Evolutionary conservation across 2,329 filamentous ascomycete genomes (phyloP).

Genomic region (Aspergillus costaricaensis): DNA sequence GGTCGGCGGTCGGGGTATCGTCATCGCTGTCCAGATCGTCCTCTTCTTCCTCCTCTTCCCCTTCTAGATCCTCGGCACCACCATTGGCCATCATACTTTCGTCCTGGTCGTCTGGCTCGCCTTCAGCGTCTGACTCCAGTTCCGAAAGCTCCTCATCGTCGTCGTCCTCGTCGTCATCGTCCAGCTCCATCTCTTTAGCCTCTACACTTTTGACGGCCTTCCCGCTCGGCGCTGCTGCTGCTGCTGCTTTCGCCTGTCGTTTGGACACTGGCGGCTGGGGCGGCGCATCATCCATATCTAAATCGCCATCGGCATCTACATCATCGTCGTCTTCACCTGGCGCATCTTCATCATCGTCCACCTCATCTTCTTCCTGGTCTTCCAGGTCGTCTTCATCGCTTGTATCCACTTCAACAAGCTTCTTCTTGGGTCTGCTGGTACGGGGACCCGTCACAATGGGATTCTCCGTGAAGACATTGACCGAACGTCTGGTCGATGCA

Average conservation of each 20-base stretch:
- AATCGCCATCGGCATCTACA: conserved; percentile 37
- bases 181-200: conserved; percentile 49
- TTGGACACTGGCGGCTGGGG: conserved; percentile 41
- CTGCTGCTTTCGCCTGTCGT: conserved; percentile 39
- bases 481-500: conserved; percentile 32
- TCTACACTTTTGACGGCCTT: conserved; percentile 48
- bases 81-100: conserved; percentile 46
- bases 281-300: conserved; percentile 50
- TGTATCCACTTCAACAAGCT: conserved; percentile 48
- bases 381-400: conserved; percentile 53
- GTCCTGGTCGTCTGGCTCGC: conserved; percentile 53
- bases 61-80: conserved; percentile 41
- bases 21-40: conserved; percentile 47
- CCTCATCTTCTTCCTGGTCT: conserved; percentile 45
- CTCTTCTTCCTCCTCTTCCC: conserved; percentile 46
- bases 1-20: conserved; percentile 53
- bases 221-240: conserved; percentile 30
- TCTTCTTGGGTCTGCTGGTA: conserved; percentile 48
- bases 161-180: conserved; percentile 32
- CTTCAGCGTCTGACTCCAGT: conserved; percentile 49
- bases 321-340: conserved; percentile 29
- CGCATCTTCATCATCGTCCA: conserved; percentile 41
- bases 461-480: conserved; percentile 50
- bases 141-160: conserved; percentile 48
- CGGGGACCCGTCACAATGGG: conserved; percentile 50